Evolutionary conservation across 768 basidiomycete species (phyloP).

Genomic region (Phaffia australis): DNA sequence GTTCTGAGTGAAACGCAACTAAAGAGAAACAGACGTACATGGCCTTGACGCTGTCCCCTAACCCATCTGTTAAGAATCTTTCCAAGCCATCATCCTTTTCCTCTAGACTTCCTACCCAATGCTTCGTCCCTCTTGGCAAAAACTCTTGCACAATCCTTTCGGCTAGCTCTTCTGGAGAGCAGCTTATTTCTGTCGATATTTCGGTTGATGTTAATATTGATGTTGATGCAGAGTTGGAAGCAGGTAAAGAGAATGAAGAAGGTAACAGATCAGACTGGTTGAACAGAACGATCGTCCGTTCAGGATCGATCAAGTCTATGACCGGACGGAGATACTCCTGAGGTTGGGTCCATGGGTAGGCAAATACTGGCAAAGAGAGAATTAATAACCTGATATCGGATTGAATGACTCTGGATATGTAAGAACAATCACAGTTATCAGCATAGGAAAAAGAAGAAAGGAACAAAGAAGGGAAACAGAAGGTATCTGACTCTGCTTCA

Average conservation of each 20-base stretch:
- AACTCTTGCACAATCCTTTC: neutral
- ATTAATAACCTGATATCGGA: slow-evolving; percentile 73
- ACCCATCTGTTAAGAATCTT: slow-evolving; percentile 49
- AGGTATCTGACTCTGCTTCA: slow-evolving; percentile 48
- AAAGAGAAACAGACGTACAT: slow-evolving; percentile 40
- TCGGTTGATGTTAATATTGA: neutral
- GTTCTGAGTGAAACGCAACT: neutral
- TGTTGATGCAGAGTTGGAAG: neutral
- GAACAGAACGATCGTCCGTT: slow-evolving; percentile 56
- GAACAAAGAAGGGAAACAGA: neutral
- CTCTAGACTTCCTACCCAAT: slow-evolving; percentile 55
- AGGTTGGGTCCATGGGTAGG: slow-evolving; percentile 17
- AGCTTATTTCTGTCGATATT: neutral
- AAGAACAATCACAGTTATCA: neutral
- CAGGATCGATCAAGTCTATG: slow-evolving; percentile 38
- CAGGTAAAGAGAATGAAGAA: neutral
- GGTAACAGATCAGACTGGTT: slow-evolving; percentile 63
- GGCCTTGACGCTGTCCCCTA: slow-evolving; percentile 47
- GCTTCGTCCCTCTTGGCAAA: neutral
- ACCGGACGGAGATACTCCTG: slow-evolving; percentile 42
- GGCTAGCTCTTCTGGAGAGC: neutral
- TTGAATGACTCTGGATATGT: slow-evolving; percentile 47
- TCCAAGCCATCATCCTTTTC: slow-evolving; percentile 48
- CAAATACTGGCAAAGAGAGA: slow-evolving; percentile 53
- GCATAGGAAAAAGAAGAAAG: neutral